These are phyloP conservation scores for Nothophoma quercina DNA, from an alignment of 2,329 filamentous ascomycete species.

Conservation along the genomic window DNA sequence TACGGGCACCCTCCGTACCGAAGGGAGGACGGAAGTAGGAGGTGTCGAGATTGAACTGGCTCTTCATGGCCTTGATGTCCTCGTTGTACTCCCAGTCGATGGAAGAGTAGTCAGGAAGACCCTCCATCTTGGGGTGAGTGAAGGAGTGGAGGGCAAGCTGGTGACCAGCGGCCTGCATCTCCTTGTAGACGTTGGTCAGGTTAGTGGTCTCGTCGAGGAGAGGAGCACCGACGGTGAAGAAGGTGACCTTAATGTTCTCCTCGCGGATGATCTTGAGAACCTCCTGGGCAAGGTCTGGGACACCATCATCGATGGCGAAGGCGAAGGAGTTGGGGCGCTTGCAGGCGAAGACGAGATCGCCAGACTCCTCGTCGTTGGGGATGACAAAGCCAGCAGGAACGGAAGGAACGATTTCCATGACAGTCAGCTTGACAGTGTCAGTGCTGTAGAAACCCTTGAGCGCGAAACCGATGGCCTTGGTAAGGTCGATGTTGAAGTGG, in stretches of 20 bases:
- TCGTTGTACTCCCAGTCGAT: conserved; percentile 70
- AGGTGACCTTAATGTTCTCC: conserved; percentile 71
- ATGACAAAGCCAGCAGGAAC: conserved; percentile 62
- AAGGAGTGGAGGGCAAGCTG: conserved; percentile 74
- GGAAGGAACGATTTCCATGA: conserved; percentile 66
- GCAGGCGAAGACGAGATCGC: conserved; percentile 68
- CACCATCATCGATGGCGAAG: conserved; percentile 75
- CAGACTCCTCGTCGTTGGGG: conserved; percentile 67
- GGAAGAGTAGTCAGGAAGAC: conserved; percentile 58
- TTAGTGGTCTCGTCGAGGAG: conserved; percentile 67
- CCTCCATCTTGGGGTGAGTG: conserved; percentile 73
- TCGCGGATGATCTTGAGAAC: conserved; percentile 69
- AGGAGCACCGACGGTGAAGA: conserved; percentile 73
- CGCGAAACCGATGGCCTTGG: conserved; percentile 64
- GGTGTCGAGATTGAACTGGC: conserved; percentile 44
- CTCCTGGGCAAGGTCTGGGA: conserved; percentile 65
- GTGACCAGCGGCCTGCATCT: conserved; percentile 69
- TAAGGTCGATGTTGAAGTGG: conserved; percentile 70
- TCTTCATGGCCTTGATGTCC: conserved; percentile 60
- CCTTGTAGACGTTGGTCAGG: conserved; percentile 68
- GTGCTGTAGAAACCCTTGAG: conserved; percentile 70
- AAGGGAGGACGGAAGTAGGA: conserved; percentile 74
- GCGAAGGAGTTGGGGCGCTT: conserved; percentile 74
- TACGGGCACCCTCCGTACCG: conserved; percentile 71
- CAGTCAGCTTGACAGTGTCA: conserved; percentile 60